A percentile compares a stretch with the other conserved stretches of the same genome.
phyloP scores from a whole-genome alignment of 306 rosid genomes.

The Malus domestica region ASM211411v1 NC_041801.1:6635501-6636000 shows the following conservation, averaged over 20 bases:
- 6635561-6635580: not conserved
- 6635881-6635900: conserved; percentile 48
- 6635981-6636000: conserved; percentile 63
- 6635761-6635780: conserved; percentile 18
- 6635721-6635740: conserved; percentile 12
- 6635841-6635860: conserved; percentile 15
- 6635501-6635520: not conserved
- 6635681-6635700: not conserved
- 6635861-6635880: conserved; percentile 45
- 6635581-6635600: not conserved
- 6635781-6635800: conserved; percentile 32
- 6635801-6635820: conserved; percentile 34
- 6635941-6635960: conserved; percentile 1
- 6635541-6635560: too few relatives aligned
- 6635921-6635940: not conserved
- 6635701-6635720: not conserved
- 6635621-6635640: too few relatives aligned
- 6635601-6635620: not conserved
- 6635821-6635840: conserved; percentile 22
- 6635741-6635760: conserved; percentile 12
- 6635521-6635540: not conserved
- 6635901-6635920: conserved; percentile 32
- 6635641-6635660: too few relatives aligned
- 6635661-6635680: not conserved
- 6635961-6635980: conserved; percentile 52